Evolutionary conservation across 2,329 filamentous ascomycete genomes (phyloP).

Genomic region (Colletotrichum cereale): DNA sequence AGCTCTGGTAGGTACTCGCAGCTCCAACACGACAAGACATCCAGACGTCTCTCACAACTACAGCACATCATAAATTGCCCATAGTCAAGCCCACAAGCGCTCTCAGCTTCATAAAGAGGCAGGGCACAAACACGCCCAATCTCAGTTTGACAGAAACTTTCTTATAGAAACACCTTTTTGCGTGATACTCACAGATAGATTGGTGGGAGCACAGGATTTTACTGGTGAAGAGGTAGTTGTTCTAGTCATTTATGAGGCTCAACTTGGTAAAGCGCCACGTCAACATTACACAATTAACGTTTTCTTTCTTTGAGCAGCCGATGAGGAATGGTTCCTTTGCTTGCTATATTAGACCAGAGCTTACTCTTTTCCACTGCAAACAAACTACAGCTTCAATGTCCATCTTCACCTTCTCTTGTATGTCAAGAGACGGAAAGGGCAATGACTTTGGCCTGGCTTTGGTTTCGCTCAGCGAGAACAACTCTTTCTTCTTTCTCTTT

Average conservation of each 20-base stretch:
- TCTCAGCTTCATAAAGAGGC: neutral
- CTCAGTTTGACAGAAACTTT: neutral
- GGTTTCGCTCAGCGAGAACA: neutral
- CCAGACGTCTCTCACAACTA: neutral
- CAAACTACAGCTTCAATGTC: neutral
- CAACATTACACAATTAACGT: neutral
- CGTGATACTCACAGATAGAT: no score
- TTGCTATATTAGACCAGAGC: neutral
- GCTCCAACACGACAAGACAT: neutral
- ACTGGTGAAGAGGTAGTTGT: neutral
- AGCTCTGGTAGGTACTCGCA: neutral
- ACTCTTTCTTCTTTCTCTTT: neutral
- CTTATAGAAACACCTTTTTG: no score
- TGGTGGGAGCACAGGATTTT: neutral
- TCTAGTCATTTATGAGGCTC: neutral
- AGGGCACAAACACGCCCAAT: neutral
- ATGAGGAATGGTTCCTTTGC: neutral
- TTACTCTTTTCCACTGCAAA: neutral
- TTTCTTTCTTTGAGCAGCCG: neutral
- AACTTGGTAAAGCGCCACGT: neutral
- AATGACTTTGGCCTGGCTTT: neutral
- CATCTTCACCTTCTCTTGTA: neutral
- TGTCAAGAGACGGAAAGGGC: neutral
- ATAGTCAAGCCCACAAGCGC: neutral
- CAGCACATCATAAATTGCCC: neutral